A percentile compares a stretch with the other conserved stretches of the same genome.
Evolutionary conservation across 1,139 yeast genomes (phyloP).

Genomic region (Debaryomycetaceae sp.): DNA sequence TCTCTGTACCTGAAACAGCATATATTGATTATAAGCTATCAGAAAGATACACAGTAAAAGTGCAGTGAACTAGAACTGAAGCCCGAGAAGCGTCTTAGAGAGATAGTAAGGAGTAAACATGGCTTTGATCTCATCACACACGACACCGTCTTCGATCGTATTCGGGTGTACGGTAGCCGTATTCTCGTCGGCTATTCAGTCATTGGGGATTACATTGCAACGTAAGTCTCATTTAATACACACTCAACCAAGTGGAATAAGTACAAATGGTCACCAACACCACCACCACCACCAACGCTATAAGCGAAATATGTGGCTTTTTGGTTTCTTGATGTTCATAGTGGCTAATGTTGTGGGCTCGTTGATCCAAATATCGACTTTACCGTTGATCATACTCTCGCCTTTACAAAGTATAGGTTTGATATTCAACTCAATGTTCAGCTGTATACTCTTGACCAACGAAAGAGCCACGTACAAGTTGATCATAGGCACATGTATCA

Average conservation of each 20-base stretch:
- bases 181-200: conserved; percentile 75
- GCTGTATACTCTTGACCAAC: conserved; percentile 64
- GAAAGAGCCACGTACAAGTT: conserved; percentile 64
- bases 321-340: conserved; percentile 70
- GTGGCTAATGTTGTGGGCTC: conserved; percentile 78
- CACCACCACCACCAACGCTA: conserved; percentile 32
- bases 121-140: neutral
- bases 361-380: conserved; percentile 75
- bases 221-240: conserved; percentile 66
- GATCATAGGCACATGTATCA: conserved; percentile 62
- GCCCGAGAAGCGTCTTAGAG: no score
- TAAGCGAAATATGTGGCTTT: conserved; percentile 67
- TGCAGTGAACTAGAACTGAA: neutral
- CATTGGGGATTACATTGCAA: conserved; percentile 80
- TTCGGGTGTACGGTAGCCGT: conserved; percentile 75
- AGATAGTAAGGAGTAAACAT: no score
- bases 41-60: neutral
- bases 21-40: neutral
- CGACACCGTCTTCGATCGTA: conserved; percentile 18
- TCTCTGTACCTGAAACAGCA: neutral
- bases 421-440: conserved; percentile 72
- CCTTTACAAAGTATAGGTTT: conserved; percentile 87
- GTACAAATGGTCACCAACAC: conserved; percentile 6
- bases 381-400: conserved; percentile 75
- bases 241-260: conserved; percentile 15